Evolutionary conservation across 2,329 filamentous ascomycete genomes (phyloP).

Genomic region (Tolypocladium endophyticum): DNA sequence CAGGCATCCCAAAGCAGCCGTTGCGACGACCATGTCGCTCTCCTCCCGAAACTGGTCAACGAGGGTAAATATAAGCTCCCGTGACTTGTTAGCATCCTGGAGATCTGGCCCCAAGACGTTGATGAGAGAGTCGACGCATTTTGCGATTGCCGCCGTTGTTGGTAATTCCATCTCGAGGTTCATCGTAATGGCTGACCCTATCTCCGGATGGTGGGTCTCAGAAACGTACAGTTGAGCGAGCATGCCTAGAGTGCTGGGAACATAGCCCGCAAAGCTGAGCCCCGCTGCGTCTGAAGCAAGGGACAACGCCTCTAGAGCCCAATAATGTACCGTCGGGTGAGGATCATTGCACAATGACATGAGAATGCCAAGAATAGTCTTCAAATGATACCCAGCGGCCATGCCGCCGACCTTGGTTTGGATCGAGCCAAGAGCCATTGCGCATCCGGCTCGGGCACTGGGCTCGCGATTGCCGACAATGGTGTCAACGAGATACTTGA

Average conservation of each 20-base stretch:
- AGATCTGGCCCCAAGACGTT: slow-evolving; percentile 93
- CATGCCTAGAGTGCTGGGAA: slow-evolving; percentile 86
- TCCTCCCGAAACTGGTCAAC: slow-evolving; percentile 75
- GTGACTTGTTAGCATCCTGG: slow-evolving; percentile 83
- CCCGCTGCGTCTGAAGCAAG: slow-evolving; percentile 86
- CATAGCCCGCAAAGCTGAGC: slow-evolving; percentile 81
- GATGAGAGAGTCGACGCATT: slow-evolving; percentile 89
- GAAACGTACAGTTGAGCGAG: slow-evolving; percentile 85
- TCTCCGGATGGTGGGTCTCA: slow-evolving; percentile 83
- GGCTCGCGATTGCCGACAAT: slow-evolving; percentile 92
- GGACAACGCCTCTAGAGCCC: slow-evolving; percentile 82
- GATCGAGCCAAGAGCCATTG: slow-evolving; percentile 84
- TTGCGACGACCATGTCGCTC: slow-evolving; percentile 57
- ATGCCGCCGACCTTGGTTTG: slow-evolving; percentile 94
- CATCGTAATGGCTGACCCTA: slow-evolving; percentile 68
- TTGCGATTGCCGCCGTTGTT: slow-evolving; percentile 71
- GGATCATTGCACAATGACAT: slow-evolving; percentile 96
- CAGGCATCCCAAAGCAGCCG: slow-evolving; percentile 70
- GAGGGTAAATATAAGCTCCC: slow-evolving; percentile 82
- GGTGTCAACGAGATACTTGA: slow-evolving; percentile 85
- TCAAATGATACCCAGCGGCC: slow-evolving; percentile 91
- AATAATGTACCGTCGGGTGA: slow-evolving; percentile 91
- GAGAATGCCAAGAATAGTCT: slow-evolving; percentile 94
- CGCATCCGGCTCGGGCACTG: slow-evolving; percentile 85
- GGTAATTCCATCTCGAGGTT: slow-evolving; percentile 82